Conservation (phyloP, 306 rosid genomes). For the Acacia acuminata region DNA sequence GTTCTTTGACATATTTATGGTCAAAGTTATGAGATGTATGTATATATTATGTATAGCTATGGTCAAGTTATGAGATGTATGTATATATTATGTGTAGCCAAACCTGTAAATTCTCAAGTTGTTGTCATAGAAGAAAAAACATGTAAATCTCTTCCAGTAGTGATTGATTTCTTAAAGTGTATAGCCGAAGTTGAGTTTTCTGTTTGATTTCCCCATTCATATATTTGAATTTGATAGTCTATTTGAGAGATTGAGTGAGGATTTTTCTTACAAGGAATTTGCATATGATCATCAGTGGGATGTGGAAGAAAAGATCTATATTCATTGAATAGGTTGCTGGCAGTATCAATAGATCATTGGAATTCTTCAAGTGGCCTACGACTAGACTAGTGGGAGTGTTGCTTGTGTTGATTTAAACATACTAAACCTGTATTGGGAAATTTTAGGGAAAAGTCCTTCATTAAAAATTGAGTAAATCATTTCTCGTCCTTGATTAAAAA, state of each 20-base stretch:
- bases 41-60: conserved; percentile 17
- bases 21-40: conserved; percentile 28
- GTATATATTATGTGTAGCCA: conserved; percentile 18
- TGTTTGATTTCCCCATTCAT: background rate
- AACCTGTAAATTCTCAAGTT: conserved; percentile 30
- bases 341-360: background rate
- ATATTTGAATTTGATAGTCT: background rate
- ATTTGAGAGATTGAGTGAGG: background rate
- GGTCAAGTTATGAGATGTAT: conserved; percentile 30
- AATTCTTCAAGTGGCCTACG: background rate
- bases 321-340: background rate
- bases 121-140: background rate
- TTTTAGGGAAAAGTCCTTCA: no score
- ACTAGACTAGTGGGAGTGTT: background rate
- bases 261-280: background rate
- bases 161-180: conserved; percentile 12
- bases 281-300: background rate
- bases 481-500: no score
- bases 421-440: no score
- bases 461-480: no score
- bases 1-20: conserved; percentile 9
- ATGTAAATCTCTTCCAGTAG: background rate
- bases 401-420: background rate
- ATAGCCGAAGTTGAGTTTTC: background rate
- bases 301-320: background rate